phyloP scores from a whole-genome alignment of 176 grass and related monocot species.

The Paspalum notatum region DNA sequence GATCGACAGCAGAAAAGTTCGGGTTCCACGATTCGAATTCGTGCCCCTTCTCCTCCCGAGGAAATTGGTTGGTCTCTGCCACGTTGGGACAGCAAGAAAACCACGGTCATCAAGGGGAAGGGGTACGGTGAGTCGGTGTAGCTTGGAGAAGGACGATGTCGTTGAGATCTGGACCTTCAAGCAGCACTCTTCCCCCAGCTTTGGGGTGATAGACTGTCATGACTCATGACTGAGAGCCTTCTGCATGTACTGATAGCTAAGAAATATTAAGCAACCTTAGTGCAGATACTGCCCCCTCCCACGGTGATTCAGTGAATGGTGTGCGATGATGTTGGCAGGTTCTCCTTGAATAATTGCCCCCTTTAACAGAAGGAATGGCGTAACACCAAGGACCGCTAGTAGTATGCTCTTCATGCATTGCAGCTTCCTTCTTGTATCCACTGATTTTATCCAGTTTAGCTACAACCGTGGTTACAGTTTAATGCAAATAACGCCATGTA shows the following conservation, averaged over 20 bases:
- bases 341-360: background rate
- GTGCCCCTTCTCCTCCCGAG: no score
- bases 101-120: constrained; percentile 7
- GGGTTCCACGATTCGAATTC: background rate
- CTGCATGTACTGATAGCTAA: constrained; percentile 43
- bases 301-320: background rate
- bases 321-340: background rate
- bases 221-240: constrained; percentile 33
- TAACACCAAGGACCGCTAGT: no score
- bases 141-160: background rate
- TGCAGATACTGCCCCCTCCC: background rate
- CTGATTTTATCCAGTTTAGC: background rate
- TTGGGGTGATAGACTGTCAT: constrained; percentile 21
- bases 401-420: background rate
- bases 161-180: constrained; percentile 23
- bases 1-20: background rate
- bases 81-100: background rate
- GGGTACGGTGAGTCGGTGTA: background rate
- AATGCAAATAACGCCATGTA: background rate
- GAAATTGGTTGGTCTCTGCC: background rate
- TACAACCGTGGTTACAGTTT: background rate
- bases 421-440: background rate
- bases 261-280: background rate
- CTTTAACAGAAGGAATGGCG: background rate
- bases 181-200: background rate